Percentiles rank a stretch among this genome's conserved stretches.
These are phyloP conservation scores for Malus hybrid DNA, from an alignment of 331 rosid genomes.

Conservation along the genomic window DNA sequence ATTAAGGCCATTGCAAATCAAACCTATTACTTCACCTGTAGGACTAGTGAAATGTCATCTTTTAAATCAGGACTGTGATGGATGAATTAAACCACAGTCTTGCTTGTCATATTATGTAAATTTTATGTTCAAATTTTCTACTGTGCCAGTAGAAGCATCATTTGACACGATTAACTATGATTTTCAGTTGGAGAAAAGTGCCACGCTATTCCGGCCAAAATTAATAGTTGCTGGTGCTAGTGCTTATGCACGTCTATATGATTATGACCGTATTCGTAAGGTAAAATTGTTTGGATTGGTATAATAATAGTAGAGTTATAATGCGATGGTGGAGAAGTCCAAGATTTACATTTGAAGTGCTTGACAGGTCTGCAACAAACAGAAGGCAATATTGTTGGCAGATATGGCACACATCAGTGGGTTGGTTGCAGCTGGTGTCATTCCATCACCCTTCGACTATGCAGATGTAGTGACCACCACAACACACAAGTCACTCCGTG, in stretches of 20 bases:
- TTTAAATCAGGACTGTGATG: background rate
- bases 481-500: slow-evolving; percentile 97
- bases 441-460: slow-evolving; percentile 94
- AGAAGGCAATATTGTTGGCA: slow-evolving; percentile 85
- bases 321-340: slow-evolving; percentile 15
- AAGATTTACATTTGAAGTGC: slow-evolving; percentile 15
- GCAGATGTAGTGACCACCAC: slow-evolving; percentile 97
- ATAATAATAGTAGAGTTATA: background rate
- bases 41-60: background rate
- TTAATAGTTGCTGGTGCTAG: slow-evolving; percentile 95
- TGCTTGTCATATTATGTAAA: background rate
- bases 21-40: background rate
- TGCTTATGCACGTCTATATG: slow-evolving; percentile 92
- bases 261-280: slow-evolving; percentile 87
- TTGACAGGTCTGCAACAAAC: slow-evolving; percentile 82
- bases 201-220: slow-evolving; percentile 85
- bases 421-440: slow-evolving; percentile 88
- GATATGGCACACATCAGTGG: slow-evolving; percentile 99
- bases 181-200: slow-evolving; percentile 70
- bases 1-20: background rate
- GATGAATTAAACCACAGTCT: background rate
- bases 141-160: background rate
- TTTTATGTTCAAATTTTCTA: background rate
- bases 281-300: slow-evolving; percentile 28
- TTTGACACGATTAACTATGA: slow-evolving; percentile 17